Evolutionary conservation across 768 basidiomycete species (phyloP).

Genomic region (Serendipita sp.): DNA sequence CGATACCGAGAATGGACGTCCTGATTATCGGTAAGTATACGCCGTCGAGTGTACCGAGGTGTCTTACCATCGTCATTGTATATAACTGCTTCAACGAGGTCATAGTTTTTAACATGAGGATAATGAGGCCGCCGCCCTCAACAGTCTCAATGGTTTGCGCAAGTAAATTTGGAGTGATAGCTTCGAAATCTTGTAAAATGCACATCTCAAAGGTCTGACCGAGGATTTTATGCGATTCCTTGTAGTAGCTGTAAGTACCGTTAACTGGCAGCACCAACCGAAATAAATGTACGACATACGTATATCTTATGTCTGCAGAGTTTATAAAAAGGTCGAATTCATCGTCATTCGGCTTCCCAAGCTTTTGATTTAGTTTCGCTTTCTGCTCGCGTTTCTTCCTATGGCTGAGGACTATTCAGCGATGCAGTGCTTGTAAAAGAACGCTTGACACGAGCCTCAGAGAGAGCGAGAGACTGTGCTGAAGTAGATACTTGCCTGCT

Average conservation of each 20-base stretch:
- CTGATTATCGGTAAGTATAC: conserved; percentile 24
- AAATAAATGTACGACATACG: conserved; percentile 31
- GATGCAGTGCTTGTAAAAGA: neutral
- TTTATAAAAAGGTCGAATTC: conserved; percentile 98
- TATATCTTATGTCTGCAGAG: conserved; percentile 98
- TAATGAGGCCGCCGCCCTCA: conserved; percentile 82
- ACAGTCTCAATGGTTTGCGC: conserved; percentile 97
- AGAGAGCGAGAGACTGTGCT: neutral
- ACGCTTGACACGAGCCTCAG: conserved; percentile 2
- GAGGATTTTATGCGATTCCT: conserved; percentile 90
- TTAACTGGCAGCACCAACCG: neutral
- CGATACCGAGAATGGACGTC: conserved; percentile 93
- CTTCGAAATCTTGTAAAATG: conserved; percentile 93
- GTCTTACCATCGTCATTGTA: conserved; percentile 59
- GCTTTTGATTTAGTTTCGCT: conserved; percentile 90
- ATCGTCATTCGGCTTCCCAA: conserved; percentile 87
- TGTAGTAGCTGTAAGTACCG: conserved; percentile 57
- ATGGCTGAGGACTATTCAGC: conserved; percentile 34
- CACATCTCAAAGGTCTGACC: conserved; percentile 98
- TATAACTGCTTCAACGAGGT: conserved; percentile 80
- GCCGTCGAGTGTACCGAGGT: neutral
- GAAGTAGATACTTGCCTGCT: conserved; percentile 45
- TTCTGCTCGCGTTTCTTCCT: conserved; percentile 94
- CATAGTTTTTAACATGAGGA: conserved; percentile 89
- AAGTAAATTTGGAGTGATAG: conserved; percentile 90